A percentile compares a stretch with the other conserved stretches of the same genome.
phyloP scores from a whole-genome alignment of 495 filamentous ascomycete species.

The Xylaria nigripes region DNA sequence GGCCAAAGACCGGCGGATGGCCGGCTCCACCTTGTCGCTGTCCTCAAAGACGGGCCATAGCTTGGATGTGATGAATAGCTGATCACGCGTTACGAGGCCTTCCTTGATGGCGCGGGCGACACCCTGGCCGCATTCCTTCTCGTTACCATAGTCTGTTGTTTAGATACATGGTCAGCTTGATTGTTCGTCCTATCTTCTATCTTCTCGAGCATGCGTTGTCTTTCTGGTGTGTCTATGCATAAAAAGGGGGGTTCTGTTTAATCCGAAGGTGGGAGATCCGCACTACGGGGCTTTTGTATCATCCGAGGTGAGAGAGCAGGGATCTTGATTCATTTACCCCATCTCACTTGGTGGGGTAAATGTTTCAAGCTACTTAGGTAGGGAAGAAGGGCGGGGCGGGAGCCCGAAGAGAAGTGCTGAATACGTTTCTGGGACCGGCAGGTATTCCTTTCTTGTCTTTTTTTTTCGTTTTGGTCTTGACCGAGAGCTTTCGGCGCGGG shows the following conservation, averaged over 20 bases:
- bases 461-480: neutral
- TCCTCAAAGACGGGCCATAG: constrained; percentile 90
- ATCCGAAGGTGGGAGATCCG: too few species aligned
- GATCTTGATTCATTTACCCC: too few species aligned
- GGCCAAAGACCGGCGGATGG: constrained; percentile 60
- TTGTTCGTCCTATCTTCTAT: neutral
- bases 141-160: constrained; percentile 78
- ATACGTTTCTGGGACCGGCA: too few species aligned
- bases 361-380: too few species aligned
- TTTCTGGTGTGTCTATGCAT: neutral
- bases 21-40: constrained; percentile 61
- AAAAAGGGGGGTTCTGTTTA: too few species aligned
- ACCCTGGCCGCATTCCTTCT: constrained; percentile 74
- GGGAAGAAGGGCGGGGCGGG: neutral
- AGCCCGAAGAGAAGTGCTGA: too few species aligned
- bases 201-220: neutral
- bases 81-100: constrained; percentile 73
- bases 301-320: too few species aligned
- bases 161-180: neutral
- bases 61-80: constrained; percentile 89
- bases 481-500: neutral
- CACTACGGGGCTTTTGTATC: too few species aligned
- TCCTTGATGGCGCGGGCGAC: constrained; percentile 82
- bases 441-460: neutral
- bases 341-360: too few species aligned